These are phyloP conservation scores for Trametes gibbosa DNA, from an alignment of 768 basidiomycete genomes.

Conservation along the genomic window DNA sequence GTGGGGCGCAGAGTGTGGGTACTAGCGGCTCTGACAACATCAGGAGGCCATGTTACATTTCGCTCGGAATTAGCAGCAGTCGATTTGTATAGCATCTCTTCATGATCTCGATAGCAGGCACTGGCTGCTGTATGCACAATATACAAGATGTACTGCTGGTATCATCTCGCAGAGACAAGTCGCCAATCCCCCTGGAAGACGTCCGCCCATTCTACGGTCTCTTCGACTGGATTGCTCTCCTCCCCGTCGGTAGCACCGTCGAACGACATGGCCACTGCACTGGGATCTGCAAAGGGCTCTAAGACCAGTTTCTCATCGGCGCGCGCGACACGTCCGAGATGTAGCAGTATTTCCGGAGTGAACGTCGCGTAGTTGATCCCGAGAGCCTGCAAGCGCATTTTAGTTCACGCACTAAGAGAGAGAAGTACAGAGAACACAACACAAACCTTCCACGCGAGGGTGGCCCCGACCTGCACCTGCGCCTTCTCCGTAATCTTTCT, in stretches of 20 bases:
- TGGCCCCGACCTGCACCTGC: slow-evolving; percentile 19
- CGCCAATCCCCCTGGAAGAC: slow-evolving; percentile 32
- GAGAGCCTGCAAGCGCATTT: slow-evolving; percentile 41
- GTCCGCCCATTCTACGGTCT: slow-evolving; percentile 30
- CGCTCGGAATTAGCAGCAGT: neutral
- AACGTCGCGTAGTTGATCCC: slow-evolving; percentile 57
- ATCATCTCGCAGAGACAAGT: slow-evolving; percentile 5
- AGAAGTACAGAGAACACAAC: neutral
- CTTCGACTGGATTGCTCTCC: slow-evolving; percentile 24
- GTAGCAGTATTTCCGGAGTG: slow-evolving; percentile 56
- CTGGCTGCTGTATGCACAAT: neutral
- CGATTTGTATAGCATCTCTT: neutral
- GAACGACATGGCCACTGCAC: slow-evolving; percentile 27
- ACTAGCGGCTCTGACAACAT: neutral
- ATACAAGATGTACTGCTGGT: neutral
- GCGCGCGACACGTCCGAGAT: slow-evolving; percentile 39
- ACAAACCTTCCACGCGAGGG: slow-evolving; percentile 37
- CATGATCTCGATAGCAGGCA: neutral
- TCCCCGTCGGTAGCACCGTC: slow-evolving; percentile 23
- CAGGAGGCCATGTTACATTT: neutral
- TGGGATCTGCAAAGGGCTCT: slow-evolving; percentile 7
- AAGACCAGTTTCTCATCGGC: slow-evolving; percentile 23
- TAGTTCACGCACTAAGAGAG: neutral
- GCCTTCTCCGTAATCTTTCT: slow-evolving; percentile 17
- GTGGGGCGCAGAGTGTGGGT: neutral